Conservation (phyloP, 2,329 filamentous ascomycete genomes). For the Thelonectria olida region DNA sequence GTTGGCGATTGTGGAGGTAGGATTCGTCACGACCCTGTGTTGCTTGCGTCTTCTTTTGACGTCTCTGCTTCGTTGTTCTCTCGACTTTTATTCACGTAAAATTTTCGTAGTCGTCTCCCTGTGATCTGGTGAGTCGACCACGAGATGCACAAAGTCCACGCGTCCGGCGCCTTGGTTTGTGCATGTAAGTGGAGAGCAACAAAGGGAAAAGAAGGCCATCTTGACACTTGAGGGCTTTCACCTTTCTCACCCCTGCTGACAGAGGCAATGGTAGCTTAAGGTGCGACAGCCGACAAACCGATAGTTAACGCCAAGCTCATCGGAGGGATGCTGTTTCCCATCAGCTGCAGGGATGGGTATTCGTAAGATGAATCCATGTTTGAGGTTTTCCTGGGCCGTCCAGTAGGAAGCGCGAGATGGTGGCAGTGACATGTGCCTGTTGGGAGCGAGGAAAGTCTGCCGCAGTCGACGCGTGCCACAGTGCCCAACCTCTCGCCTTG, state of each 20-base stretch:
- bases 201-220: neutral
- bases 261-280: neutral
- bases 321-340: neutral
- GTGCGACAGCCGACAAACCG: neutral
- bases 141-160: neutral
- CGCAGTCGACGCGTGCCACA: slow-evolving; percentile 1
- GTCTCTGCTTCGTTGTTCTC: neutral
- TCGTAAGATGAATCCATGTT: neutral
- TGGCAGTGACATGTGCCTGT: neutral
- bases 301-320: neutral
- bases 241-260: neutral
- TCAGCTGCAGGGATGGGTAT: neutral
- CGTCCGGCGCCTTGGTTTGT: neutral
- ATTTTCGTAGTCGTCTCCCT: neutral
- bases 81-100: neutral
- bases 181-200: neutral
- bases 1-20: neutral
- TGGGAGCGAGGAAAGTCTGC: neutral
- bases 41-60: neutral
- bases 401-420: neutral
- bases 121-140: neutral
- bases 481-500: slow-evolving; percentile 2
- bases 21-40: neutral
- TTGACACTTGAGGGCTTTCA: too few species aligned
- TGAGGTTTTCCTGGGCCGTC: neutral